These are phyloP conservation scores for Alternaria alternata DNA, from an alignment of 2,329 filamentous ascomycete genomes.

Conservation along the genomic window DNA sequence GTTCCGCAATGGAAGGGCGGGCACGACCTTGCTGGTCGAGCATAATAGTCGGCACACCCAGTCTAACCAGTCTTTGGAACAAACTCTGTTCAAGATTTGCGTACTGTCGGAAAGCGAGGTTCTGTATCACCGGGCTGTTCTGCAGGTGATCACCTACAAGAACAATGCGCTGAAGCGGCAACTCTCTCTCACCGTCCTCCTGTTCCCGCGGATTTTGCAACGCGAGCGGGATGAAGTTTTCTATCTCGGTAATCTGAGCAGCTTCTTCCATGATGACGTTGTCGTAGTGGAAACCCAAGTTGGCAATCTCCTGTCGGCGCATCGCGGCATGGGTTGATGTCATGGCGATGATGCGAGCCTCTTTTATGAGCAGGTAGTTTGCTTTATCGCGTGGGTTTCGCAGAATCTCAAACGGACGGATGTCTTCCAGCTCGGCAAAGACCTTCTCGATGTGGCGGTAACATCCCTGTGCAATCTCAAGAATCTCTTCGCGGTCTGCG, in stretches of 20 bases:
- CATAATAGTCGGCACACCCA: constrained; percentile 89
- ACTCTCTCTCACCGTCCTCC: constrained; percentile 67
- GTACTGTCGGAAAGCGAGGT: constrained; percentile 91
- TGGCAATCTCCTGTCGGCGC: constrained; percentile 86
- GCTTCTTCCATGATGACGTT: constrained; percentile 99
- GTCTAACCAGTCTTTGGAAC: constrained; percentile 86
- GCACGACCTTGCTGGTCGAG: constrained; percentile 95
- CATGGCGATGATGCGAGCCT: constrained; percentile 98
- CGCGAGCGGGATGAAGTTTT: constrained; percentile 95
- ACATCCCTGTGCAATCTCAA: constrained; percentile 84
- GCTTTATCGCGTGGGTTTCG: constrained; percentile 89
- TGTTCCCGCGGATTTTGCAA: constrained; percentile 74
- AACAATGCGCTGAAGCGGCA: constrained; percentile 84
- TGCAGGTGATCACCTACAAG: constrained; percentile 95
- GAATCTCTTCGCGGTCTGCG: constrained; percentile 68
- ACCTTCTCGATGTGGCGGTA: constrained; percentile 88
- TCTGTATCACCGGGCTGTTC: constrained; percentile 95
- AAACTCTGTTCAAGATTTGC: constrained; percentile 96
- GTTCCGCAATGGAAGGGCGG: constrained; percentile 81
- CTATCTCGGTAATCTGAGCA: constrained; percentile 95
- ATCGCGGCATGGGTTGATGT: constrained; percentile 98
- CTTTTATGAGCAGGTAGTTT: constrained; percentile 93
- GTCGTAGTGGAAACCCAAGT: constrained; percentile 95
- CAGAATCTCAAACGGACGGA: constrained; percentile 93
- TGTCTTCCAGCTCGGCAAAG: constrained; percentile 90